Percentiles rank a stretch among this genome's conserved stretches.
These are phyloP conservation scores for Xylariaceae sp. DNA, from an alignment of 2,329 filamentous ascomycete species.

Conservation along the genomic window DNA sequence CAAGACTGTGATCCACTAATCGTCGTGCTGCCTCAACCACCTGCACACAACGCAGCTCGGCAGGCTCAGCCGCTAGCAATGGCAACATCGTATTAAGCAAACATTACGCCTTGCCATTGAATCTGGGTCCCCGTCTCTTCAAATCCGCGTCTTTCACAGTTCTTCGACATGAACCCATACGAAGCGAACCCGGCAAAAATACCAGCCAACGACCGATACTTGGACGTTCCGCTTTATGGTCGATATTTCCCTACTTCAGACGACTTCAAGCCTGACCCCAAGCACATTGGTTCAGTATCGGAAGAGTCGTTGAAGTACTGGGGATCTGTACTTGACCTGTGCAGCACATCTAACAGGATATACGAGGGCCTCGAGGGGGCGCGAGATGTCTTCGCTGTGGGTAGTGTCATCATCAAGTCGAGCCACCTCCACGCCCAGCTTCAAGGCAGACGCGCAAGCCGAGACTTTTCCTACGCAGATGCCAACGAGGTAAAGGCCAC, in stretches of 20 bases:
- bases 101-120: neutral
- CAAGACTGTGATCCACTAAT: neutral
- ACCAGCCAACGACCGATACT: constrained; percentile 29
- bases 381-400: constrained; percentile 42
- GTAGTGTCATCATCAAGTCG: constrained; percentile 39
- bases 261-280: constrained; percentile 26
- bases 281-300: constrained; percentile 3
- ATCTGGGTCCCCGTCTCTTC: neutral
- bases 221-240: constrained; percentile 31
- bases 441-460: neutral
- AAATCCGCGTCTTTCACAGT: neutral
- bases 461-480: constrained; percentile 17
- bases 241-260: constrained; percentile 24
- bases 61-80: neutral
- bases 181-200: constrained; percentile 31
- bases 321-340: constrained; percentile 31
- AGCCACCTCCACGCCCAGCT: constrained; percentile 11
- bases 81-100: neutral
- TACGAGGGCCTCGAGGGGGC: constrained; percentile 34
- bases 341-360: constrained; percentile 28
- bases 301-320: constrained; percentile 29
- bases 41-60: neutral
- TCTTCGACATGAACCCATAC: constrained; percentile 24
- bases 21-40: neutral
- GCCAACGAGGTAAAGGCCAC: constrained; percentile 16